Evolutionary conservation across 2,329 filamentous ascomycete species (phyloP).

Genomic region (Sclerotinia minor): DNA sequence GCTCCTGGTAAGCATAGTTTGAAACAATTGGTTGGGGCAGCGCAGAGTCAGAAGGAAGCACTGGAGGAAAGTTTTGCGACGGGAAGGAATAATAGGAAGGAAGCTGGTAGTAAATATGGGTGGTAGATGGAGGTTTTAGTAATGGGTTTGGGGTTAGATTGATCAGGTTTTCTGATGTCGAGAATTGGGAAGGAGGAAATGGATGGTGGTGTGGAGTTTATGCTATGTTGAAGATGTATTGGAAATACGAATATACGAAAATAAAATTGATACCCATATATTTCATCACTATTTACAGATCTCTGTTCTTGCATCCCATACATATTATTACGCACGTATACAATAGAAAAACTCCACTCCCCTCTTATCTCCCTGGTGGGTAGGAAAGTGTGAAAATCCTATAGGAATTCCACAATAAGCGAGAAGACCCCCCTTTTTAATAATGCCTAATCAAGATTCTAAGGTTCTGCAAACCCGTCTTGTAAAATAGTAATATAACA

Average conservation of each 20-base stretch:
- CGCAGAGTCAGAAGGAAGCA: constrained; percentile 78
- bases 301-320: background rate
- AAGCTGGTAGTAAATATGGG: constrained; percentile 80
- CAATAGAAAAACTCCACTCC: background rate
- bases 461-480: too few species aligned
- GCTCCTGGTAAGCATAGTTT: constrained; percentile 88
- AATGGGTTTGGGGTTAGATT: background rate
- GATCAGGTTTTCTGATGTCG: background rate
- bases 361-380: background rate
- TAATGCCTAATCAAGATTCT: background rate
- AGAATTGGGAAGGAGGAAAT: background rate
- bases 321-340: background rate
- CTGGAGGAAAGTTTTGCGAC: constrained; percentile 89
- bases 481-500: too few species aligned
- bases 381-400: too few species aligned
- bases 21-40: constrained; percentile 82
- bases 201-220: background rate
- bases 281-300: background rate
- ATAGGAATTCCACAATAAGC: background rate
- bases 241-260: background rate
- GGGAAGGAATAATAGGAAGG: constrained; percentile 75
- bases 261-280: background rate
- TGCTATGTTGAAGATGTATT: background rate
- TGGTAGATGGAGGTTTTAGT: constrained; percentile 53
- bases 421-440: background rate